Conservation (phyloP, 805 yeast genomes). For the Yarrowia porcina region DNA sequence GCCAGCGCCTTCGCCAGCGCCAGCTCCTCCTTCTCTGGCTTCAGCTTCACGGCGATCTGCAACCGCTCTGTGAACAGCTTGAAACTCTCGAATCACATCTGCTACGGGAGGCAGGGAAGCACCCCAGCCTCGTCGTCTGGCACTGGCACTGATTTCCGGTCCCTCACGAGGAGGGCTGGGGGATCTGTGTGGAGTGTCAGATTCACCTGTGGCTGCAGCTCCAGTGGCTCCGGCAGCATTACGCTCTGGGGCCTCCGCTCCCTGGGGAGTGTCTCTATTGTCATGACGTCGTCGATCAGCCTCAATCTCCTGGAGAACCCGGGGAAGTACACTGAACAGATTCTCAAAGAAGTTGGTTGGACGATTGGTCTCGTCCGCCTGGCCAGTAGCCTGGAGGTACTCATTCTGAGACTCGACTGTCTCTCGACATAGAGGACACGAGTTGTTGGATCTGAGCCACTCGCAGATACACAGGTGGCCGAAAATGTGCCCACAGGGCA, state of each 20-base stretch:
- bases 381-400: slow-evolving; percentile 30
- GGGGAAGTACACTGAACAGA: slow-evolving; percentile 29
- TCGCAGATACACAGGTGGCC: slow-evolving; percentile 80
- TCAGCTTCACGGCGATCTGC: background rate
- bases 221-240: background rate
- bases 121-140: too few relatives aligned
- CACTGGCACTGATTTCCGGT: too few relatives aligned
- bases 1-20: background rate
- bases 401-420: slow-evolving; percentile 44
- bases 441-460: slow-evolving; percentile 72
- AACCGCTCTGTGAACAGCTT: background rate
- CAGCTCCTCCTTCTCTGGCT: background rate
- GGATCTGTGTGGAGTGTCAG: too few relatives aligned
- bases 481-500: slow-evolving; percentile 86
- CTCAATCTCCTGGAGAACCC: slow-evolving; percentile 21
- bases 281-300: background rate
- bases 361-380: slow-evolving; percentile 28
- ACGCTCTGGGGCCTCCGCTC: background rate
- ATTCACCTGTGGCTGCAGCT: background rate
- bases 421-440: slow-evolving; percentile 85
- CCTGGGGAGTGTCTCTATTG: background rate
- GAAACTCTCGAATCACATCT: background rate
- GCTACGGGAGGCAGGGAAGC: background rate
- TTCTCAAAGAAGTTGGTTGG: slow-evolving; percentile 30
- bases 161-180: too few relatives aligned